Evolutionary conservation across 225 moss, liverwort and hornwort species (phyloP).

Genomic region (Antitrichia curtipendula): DNA sequence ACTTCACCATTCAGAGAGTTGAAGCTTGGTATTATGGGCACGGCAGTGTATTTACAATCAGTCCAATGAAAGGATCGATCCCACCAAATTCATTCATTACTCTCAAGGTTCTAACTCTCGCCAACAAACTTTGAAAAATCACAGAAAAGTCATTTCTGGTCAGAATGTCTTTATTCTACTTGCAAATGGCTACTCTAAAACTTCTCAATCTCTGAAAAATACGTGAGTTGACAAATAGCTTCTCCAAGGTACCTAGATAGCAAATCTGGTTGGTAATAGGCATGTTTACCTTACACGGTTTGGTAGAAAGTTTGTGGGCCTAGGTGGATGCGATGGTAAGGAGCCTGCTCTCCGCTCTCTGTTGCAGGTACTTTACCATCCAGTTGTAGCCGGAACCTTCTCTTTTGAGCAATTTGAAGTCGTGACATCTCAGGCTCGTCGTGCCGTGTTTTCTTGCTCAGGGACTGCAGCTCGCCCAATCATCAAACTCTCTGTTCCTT

Average conservation of each 20-base stretch:
- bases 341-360: slow-evolving; percentile 69
- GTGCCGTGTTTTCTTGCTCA: slow-evolving; percentile 96
- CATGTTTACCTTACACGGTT: too few species aligned
- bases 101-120: slow-evolving; percentile 48
- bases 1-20: slow-evolving; percentile 64
- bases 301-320: slow-evolving; percentile 18
- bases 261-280: too few species aligned
- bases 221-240: too few species aligned
- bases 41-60: slow-evolving; percentile 48
- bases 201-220: too few species aligned
- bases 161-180: too few species aligned
- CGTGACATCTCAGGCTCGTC: slow-evolving; percentile 85
- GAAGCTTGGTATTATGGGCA: slow-evolving; percentile 51
- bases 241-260: too few species aligned
- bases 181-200: too few species aligned
- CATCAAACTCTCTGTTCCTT: slow-evolving; percentile 65
- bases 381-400: slow-evolving; percentile 86
- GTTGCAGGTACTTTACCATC: slow-evolving; percentile 99
- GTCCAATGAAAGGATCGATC: slow-evolving; percentile 75
- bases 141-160: too few species aligned
- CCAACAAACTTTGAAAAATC: too few species aligned
- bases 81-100: slow-evolving; percentile 52
- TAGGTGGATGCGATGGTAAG: slow-evolving; percentile 57
- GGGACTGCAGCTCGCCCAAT: slow-evolving; percentile 82
- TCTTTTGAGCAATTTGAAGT: slow-evolving; percentile 96